Conservation (phyloP, 352 stramenopile species). For the Phytophthora pseudosyringae region DNA sequence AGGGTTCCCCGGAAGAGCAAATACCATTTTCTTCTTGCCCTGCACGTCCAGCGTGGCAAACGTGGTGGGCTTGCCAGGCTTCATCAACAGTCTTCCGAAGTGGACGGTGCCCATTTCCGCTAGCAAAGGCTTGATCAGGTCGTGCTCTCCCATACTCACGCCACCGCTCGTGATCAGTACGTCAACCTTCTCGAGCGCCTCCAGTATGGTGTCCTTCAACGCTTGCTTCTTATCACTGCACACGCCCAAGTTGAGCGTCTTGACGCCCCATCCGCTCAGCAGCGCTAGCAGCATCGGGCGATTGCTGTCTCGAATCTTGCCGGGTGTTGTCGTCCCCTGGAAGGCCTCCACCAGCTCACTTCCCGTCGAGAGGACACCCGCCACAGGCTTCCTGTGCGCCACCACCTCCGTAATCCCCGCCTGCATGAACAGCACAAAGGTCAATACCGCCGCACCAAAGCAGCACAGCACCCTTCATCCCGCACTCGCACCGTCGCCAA, state of each 20-base stretch:
- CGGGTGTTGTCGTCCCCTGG: conserved; percentile 39
- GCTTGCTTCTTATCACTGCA: conserved; percentile 70
- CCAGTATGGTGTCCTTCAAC: conserved; percentile 53
- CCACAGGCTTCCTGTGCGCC: conserved; percentile 72
- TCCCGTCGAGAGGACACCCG: conserved; percentile 96
- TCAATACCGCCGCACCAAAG: conserved; percentile 1
- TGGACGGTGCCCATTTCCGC: conserved; percentile 89
- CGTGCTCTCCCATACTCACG: conserved; percentile 94
- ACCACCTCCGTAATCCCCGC: conserved; percentile 73
- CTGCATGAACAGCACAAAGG: conserved; percentile 33
- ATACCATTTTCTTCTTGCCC: conserved; percentile 82
- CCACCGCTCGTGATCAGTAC: conserved; percentile 96
- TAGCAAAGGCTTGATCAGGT: conserved; percentile 94
- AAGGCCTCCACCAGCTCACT: conserved; percentile 92
- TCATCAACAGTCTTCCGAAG: conserved; percentile 97
- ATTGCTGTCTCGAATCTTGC: conserved; percentile 96
- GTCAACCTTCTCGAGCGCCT: conserved; percentile 71
- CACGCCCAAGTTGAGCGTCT: conserved; percentile 74
- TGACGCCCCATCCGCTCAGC: conserved; percentile 52
- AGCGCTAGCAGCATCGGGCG: conserved; percentile 91
- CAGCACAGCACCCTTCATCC: neutral
- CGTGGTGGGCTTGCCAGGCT: conserved; percentile 97
- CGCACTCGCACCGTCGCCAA: conserved; percentile 80
- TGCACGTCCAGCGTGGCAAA: conserved; percentile 89
- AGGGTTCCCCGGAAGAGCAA: conserved; percentile 97